Evolutionary conservation across 106 monocot species (phyloP).

Genomic region (Agapanthus africanus): DNA sequence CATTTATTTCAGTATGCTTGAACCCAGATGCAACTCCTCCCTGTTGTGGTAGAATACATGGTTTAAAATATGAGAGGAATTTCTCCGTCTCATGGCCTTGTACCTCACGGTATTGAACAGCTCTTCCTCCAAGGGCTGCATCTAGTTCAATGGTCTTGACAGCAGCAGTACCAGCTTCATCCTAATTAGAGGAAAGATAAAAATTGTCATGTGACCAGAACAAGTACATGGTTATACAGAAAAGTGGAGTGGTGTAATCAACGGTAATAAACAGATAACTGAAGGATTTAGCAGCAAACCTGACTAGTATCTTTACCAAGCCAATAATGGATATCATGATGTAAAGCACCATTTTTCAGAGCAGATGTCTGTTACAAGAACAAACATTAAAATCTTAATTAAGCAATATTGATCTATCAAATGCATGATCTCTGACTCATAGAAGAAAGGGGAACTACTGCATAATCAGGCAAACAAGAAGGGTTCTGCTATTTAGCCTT

Average conservation of each 20-base stretch:
- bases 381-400: background rate
- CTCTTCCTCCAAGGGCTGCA: slow-evolving; percentile 33
- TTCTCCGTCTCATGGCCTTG: slow-evolving; percentile 29
- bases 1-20: slow-evolving; percentile 22
- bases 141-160: slow-evolving; percentile 30
- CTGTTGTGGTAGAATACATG: slow-evolving; percentile 30
- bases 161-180: slow-evolving; percentile 34
- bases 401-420: background rate
- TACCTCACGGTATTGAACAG: slow-evolving; percentile 34
- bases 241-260: background rate
- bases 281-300: slow-evolving; percentile 18
- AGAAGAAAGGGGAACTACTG: background rate
- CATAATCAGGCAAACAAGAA: no score
- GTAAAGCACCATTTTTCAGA: slow-evolving; percentile 45
- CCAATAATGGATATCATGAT: slow-evolving; percentile 66
- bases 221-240: background rate
- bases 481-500: no score
- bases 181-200: slow-evolving; percentile 11
- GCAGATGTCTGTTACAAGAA: slow-evolving; percentile 35
- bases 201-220: background rate
- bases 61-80: slow-evolving; percentile 33
- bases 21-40: slow-evolving; percentile 27
- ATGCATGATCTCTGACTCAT: background rate
- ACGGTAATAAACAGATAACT: no score
- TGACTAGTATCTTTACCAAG: slow-evolving; percentile 55